A percentile compares a stretch with the other conserved stretches of the same genome.
Conservation (phyloP, 805 yeast genomes). For the Ogataea wickerhamii region DNA sequence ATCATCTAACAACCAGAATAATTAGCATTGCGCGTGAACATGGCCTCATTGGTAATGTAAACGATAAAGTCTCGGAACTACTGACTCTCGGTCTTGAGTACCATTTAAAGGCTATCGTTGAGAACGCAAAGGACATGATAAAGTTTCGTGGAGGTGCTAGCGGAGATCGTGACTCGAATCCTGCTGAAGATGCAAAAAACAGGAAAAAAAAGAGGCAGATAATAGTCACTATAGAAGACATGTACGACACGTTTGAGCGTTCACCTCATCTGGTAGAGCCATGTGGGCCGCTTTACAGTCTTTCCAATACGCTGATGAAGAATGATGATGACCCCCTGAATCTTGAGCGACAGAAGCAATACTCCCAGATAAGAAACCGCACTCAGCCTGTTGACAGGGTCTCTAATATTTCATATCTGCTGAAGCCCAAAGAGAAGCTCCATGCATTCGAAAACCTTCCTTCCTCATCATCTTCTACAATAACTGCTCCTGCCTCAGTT, state of each 20-base stretch:
- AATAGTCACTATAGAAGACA: slow-evolving; percentile 60
- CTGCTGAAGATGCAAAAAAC: slow-evolving; percentile 2
- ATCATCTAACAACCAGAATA: slow-evolving; percentile 62
- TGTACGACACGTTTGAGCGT: slow-evolving; percentile 58
- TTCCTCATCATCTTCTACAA: slow-evolving; percentile 17
- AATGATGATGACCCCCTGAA: slow-evolving; percentile 50
- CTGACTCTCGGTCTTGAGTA: slow-evolving; percentile 76
- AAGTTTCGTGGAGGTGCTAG: slow-evolving; percentile 51
- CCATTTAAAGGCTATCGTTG: slow-evolving; percentile 71
- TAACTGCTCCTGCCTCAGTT: slow-evolving; percentile 16
- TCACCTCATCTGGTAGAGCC: slow-evolving; percentile 69
- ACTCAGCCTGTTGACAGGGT: slow-evolving; percentile 17
- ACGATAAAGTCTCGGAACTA: slow-evolving; percentile 73
- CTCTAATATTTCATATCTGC: slow-evolving; percentile 28
- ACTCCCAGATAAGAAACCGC: slow-evolving; percentile 3
- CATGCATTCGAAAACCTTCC: slow-evolving; percentile 7
- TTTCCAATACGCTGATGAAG: slow-evolving; percentile 46
- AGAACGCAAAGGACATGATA: slow-evolving; percentile 69
- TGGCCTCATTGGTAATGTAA: slow-evolving; percentile 81
- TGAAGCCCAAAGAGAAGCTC: slow-evolving; percentile 17
- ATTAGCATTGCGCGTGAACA: slow-evolving; percentile 83
- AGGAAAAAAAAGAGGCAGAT: slow-evolving; percentile 24
- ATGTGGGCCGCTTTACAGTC: slow-evolving; percentile 52
- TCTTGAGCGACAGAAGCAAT: slow-evolving; percentile 16
- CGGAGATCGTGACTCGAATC: slow-evolving; percentile 4